phyloP scores from a whole-genome alignment of 441 rosid genomes.

The Melastoma candidum region DNA sequence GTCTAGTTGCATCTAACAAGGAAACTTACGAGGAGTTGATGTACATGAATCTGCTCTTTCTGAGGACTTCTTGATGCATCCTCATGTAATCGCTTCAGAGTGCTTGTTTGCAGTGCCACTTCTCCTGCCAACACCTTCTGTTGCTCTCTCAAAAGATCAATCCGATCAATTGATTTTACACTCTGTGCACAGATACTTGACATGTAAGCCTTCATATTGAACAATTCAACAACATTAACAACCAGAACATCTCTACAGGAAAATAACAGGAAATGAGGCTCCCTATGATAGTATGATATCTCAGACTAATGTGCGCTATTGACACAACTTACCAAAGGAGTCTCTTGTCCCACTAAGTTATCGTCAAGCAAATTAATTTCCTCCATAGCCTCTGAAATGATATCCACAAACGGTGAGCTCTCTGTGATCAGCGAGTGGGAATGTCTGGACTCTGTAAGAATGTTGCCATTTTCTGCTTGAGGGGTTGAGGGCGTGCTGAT shows the following conservation, averaged over 20 bases:
- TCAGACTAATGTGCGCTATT: too few species aligned
- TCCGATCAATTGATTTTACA: slow-evolving; percentile 62
- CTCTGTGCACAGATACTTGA: slow-evolving; percentile 33
- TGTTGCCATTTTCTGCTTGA: slow-evolving; percentile 57
- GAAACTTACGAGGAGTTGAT: slow-evolving; percentile 5
- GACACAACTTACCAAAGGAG: slow-evolving; percentile 49
- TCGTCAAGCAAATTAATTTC: slow-evolving; percentile 58
- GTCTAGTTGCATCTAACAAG: slow-evolving; percentile 7
- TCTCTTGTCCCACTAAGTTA: slow-evolving; percentile 58
- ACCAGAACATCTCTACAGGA: too few species aligned
- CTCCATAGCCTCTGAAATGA: slow-evolving; percentile 47
- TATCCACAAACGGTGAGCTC: slow-evolving; percentile 58
- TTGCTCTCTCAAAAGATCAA: slow-evolving; percentile 84
- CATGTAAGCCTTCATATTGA: too few species aligned
- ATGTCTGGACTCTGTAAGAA: slow-evolving; percentile 53
- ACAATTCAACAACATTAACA: too few species aligned
- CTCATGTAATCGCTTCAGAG: slow-evolving; percentile 66
- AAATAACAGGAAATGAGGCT: too few species aligned
- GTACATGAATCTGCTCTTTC: slow-evolving; percentile 61
- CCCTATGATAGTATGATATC: too few species aligned
- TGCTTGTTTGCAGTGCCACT: slow-evolving; percentile 66
- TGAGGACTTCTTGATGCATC: slow-evolving; percentile 63
- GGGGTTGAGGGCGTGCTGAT: slow-evolving; percentile 81
- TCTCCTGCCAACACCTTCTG: slow-evolving; percentile 86
- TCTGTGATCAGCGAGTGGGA: slow-evolving; percentile 47